Evolutionary conservation across 2,329 filamentous ascomycete species (phyloP).

Genomic region (Xylaria sp.): DNA sequence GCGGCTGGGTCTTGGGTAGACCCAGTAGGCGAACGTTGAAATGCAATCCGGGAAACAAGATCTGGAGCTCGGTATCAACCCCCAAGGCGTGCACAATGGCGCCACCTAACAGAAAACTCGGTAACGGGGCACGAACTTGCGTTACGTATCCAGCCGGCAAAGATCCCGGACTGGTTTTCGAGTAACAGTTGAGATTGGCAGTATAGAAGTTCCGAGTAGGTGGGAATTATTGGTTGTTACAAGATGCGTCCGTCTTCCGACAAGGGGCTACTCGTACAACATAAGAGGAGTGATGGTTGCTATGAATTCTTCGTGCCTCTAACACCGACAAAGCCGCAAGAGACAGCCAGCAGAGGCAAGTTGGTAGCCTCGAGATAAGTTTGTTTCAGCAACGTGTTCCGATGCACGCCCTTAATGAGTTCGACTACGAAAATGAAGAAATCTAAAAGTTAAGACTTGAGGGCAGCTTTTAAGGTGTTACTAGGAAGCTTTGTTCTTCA

Average conservation of each 20-base stretch:
- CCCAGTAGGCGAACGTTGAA: constrained; percentile 44
- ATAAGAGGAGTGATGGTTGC: constrained; percentile 3
- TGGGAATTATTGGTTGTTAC: constrained; percentile 17
- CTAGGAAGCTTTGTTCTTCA: not conserved
- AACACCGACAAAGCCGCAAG: constrained; percentile 9
- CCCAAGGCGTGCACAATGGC: constrained; percentile 35
- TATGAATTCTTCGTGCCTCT: constrained; percentile 8
- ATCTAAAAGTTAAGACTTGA: not conserved
- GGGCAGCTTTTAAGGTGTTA: not conserved
- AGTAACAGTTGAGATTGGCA: constrained; percentile 21
- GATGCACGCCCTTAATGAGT: not conserved
- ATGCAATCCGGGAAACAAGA: constrained; percentile 37
- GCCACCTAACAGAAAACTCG: constrained; percentile 22
- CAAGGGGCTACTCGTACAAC: constrained; percentile 22
- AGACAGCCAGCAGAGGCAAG: constrained; percentile 5
- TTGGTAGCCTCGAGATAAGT: not conserved
- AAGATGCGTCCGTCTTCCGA: constrained; percentile 15
- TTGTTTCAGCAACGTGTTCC: constrained; percentile 6
- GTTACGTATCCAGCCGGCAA: constrained; percentile 1
- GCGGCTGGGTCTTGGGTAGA: constrained; percentile 57
- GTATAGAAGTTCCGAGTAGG: constrained; percentile 16
- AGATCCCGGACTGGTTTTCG: not conserved
- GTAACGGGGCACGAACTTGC: constrained; percentile 5
- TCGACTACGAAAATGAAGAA: not conserved
- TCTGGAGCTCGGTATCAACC: constrained; percentile 29